A percentile compares a stretch with the other conserved stretches of the same genome.
These are phyloP conservation scores for Neurospora tetrasperma DNA, from an alignment of 495 filamentous ascomycete species.

Conservation along the genomic window DNA sequence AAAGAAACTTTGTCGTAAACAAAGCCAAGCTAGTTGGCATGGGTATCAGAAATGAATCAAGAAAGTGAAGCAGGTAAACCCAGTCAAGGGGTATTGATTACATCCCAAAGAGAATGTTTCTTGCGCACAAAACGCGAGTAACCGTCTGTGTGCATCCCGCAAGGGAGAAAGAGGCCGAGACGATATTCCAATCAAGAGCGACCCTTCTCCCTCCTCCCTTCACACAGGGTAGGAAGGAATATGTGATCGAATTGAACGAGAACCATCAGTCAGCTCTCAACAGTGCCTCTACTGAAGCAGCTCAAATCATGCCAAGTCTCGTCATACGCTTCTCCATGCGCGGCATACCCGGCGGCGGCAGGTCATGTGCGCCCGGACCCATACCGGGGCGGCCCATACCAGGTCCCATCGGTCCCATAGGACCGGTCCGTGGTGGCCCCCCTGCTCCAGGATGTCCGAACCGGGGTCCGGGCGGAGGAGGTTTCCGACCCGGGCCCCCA, in stretches of 20 bases:
- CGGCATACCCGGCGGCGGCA: conserved; percentile 11
- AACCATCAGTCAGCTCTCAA: not conserved
- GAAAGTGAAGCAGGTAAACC: not conserved
- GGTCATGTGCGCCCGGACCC: conserved; percentile 12
- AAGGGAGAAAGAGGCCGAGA: not conserved
- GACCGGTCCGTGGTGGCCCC: not conserved
- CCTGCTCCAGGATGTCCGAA: conserved; percentile 6
- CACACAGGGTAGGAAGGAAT: not conserved
- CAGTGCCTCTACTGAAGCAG: not conserved
- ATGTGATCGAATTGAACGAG: not conserved
- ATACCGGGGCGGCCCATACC: conserved; percentile 6
- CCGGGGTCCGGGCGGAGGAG: conserved; percentile 10
- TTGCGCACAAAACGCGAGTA: not conserved
- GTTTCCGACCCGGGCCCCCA: conserved; percentile 2
- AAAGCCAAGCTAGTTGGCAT: conserved; percentile 3
- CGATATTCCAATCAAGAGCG: not conserved
- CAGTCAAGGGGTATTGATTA: not conserved
- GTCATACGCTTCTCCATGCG: conserved; percentile 69
- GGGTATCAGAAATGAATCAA: not conserved
- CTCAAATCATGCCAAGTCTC: conserved; percentile 75
- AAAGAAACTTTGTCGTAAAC: conserved; percentile 8
- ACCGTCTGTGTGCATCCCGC: not conserved
- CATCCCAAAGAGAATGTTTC: not conserved
- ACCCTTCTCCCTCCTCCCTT: not conserved
- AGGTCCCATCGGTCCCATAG: conserved; percentile 7